These are phyloP conservation scores for Perkinsus chesapeaki DNA, from an alignment of 169 alveolate genomes.

Conservation along the genomic window DNA sequence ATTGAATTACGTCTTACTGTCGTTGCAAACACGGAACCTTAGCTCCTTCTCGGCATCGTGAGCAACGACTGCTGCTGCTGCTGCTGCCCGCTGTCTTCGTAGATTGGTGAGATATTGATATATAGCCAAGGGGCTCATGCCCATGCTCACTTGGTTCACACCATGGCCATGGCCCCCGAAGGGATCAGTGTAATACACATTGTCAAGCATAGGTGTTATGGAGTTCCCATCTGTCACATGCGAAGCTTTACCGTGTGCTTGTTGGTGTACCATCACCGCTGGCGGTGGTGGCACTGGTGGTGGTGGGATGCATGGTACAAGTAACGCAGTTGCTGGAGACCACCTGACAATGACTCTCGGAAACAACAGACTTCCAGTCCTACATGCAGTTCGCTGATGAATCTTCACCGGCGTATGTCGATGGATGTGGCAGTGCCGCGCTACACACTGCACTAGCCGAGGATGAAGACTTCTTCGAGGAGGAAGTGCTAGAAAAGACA, in stretches of 20 bases:
- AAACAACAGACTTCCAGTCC: not conserved
- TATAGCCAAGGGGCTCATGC: not conserved
- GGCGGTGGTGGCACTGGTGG: not conserved
- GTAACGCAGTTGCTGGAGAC: not conserved
- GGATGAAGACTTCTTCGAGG: no score
- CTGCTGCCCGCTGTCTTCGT: not conserved
- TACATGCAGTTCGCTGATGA: not conserved
- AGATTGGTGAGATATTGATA: not conserved
- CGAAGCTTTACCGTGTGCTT: not conserved
- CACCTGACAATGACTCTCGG: not conserved
- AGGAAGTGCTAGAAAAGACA: no score
- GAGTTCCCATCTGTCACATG: not conserved
- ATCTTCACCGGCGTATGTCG: not conserved
- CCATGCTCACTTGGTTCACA: not conserved
- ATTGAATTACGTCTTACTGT: not conserved
- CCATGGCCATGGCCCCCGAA: not conserved
- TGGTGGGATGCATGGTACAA: not conserved
- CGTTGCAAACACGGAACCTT: no score
- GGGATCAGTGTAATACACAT: not conserved
- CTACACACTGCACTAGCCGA: no score
- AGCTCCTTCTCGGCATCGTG: no score
- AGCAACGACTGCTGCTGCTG: no score
- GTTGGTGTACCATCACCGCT: not conserved
- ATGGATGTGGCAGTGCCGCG: not conserved
- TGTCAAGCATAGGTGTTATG: not conserved